These are phyloP conservation scores for Crassisporium funariophilum DNA, from an alignment of 768 basidiomycete genomes.

Conservation along the genomic window DNA sequence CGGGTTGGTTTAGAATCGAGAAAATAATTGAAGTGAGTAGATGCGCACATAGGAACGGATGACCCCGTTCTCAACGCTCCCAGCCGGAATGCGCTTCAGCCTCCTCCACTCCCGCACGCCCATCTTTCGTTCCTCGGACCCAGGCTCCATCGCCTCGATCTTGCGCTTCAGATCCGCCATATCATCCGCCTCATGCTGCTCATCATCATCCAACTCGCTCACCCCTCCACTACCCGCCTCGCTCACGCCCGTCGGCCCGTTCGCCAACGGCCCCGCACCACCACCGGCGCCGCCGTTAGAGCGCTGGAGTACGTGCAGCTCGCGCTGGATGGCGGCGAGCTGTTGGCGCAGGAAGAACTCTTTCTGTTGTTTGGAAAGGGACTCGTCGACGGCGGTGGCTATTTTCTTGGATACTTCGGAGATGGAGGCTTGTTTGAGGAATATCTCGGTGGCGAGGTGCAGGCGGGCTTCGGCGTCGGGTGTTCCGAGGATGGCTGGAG, in stretches of 20 bases:
- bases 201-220: slow-evolving; percentile 53
- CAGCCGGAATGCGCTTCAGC: slow-evolving; percentile 84
- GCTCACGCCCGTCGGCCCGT: slow-evolving; percentile 18
- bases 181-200: slow-evolving; percentile 81
- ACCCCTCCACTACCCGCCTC: slow-evolving; percentile 18
- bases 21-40: slow-evolving; percentile 15
- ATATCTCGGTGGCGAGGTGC: slow-evolving; percentile 65
- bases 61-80: slow-evolving; percentile 90
- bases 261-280: no score
- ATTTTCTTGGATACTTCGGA: slow-evolving; percentile 83
- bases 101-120: slow-evolving; percentile 83
- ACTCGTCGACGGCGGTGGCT: slow-evolving; percentile 77
- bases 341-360: slow-evolving; percentile 86
- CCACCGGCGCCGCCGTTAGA: slow-evolving; percentile 19
- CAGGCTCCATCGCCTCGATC: slow-evolving; percentile 73
- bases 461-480: slow-evolving; percentile 64
- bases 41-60: slow-evolving; percentile 75
- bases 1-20: slow-evolving; percentile 17
- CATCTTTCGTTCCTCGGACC: slow-evolving; percentile 81
- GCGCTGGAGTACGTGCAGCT: slow-evolving; percentile 61
- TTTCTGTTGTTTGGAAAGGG: slow-evolving; percentile 86
- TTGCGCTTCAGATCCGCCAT: slow-evolving; percentile 69
- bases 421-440: slow-evolving; percentile 75
- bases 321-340: slow-evolving; percentile 76
- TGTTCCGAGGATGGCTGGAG: slow-evolving; percentile 61